phyloP scores from a whole-genome alignment of 768 basidiomycete genomes.

The Dioszegia crocea region DNA sequence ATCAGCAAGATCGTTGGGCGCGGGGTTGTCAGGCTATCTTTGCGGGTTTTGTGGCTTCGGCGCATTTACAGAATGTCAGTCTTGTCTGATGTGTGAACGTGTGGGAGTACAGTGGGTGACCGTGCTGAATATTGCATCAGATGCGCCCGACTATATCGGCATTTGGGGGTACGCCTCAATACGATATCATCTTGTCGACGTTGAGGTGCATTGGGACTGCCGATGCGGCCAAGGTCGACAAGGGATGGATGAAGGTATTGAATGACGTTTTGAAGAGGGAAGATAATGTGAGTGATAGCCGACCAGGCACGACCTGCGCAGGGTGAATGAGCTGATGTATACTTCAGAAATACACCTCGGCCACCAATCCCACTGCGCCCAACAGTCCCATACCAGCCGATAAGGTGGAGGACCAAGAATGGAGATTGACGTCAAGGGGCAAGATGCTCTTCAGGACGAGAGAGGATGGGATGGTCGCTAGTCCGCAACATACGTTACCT shows the following conservation, averaged over 20 bases:
- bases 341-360: neutral
- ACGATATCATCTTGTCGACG: constrained; percentile 2
- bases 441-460: neutral
- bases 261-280: neutral
- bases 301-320: neutral
- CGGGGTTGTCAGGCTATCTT: constrained; percentile 14
- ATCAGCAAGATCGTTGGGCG: constrained; percentile 1
- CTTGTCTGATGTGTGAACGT: neutral
- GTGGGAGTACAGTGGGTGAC: neutral
- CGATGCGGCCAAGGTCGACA: no score
- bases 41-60: constrained; percentile 12
- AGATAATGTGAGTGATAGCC: neutral
- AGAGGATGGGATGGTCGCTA: neutral
- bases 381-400: no score
- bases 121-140: constrained; percentile 1
- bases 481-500: neutral
- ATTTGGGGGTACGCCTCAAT: constrained; percentile 5
- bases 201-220: neutral
- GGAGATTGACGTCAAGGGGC: neutral
- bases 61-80: constrained; percentile 3
- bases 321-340: neutral
- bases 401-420: neutral
- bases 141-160: neutral
- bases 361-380: no score
- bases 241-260: neutral